A percentile compares a stretch with the other conserved stretches of the same genome.
These are phyloP conservation scores for Daldinia vernicosa DNA, from an alignment of 495 filamentous ascomycete species.

Conservation along the genomic window DNA sequence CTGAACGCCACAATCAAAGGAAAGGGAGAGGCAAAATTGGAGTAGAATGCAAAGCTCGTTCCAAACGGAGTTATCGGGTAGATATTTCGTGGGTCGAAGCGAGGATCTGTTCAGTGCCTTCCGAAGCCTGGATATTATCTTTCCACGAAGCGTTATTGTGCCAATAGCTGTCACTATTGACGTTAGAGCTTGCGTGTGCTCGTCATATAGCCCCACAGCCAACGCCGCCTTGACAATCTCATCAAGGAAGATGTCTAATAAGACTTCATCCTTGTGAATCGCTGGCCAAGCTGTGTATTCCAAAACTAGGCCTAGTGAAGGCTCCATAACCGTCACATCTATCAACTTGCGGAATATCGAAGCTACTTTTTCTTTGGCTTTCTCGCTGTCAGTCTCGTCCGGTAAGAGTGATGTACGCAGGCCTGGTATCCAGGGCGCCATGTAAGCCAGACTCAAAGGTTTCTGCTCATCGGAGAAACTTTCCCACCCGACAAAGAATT, in stretches of 20 bases:
- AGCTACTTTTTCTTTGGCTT: constrained; percentile 67
- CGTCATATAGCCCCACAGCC: constrained; percentile 62
- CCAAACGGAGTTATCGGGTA: constrained; percentile 71
- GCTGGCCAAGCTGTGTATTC: constrained; percentile 69
- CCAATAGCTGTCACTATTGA: constrained; percentile 68
- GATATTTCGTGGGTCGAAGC: constrained; percentile 65
- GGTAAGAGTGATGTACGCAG: constrained; percentile 64
- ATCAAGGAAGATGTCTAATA: constrained; percentile 70
- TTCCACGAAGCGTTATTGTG: constrained; percentile 68
- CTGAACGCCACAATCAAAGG: constrained; percentile 70
- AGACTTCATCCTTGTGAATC: constrained; percentile 67
- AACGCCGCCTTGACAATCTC: constrained; percentile 69
- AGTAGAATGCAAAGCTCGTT: constrained; percentile 69
- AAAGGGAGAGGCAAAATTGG: constrained; percentile 68
- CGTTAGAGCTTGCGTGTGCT: constrained; percentile 66
- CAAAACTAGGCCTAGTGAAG: constrained; percentile 63
- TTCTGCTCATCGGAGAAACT: constrained; percentile 69
- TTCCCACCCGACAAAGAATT: constrained; percentile 75
- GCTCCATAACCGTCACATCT: constrained; percentile 65
- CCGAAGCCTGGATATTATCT: constrained; percentile 66
- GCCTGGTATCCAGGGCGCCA: constrained; percentile 71
- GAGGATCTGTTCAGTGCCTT: constrained; percentile 72
- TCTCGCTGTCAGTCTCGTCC: constrained; percentile 66
- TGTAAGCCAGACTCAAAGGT: constrained; percentile 69
- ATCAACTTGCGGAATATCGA: constrained; percentile 69